Base-by-base conservation (phyloP, 805 yeast genomes). In the Yamadazyma takamatsuzukensis region DNA sequence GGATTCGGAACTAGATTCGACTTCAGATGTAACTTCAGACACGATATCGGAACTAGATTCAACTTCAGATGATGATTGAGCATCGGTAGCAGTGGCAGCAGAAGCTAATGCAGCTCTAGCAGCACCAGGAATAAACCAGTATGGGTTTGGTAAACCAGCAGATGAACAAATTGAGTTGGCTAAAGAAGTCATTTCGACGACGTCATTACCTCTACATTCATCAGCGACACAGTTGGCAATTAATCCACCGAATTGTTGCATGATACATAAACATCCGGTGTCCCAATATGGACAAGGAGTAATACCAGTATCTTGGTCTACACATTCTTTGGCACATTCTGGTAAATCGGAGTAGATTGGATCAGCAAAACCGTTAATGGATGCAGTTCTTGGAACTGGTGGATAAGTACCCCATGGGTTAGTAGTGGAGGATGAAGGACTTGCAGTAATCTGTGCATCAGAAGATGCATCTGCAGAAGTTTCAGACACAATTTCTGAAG, bases 281-380 rank as follows among this genome's bases (percentile, higher is more conserved):
- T 64, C 71, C 68, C 70, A 64, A 52, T 62, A 61, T 27, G 71
- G 71, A 41, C 71, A 64, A 30, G 69, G 68, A 18, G 69, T 61
- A 29, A 48, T 41, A 4, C 56, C 54, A 27, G 68, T 60, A 32
- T 53, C 43, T 25, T 52, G 45, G 30, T 56, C 45, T 9, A 64
- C 69, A 49, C 74, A 70, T 2, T 47, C 42, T 31, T 54, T 36
- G 25, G 74, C 76, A 48, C 75, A 69, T 1, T 45, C 32, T 23
- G 76, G 74, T 14, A 68, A 47, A 5, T 37, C 28, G 19, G 40
- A 48, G 39, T 56, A 56, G 32, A 70, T 61, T 13, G 61, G 62
- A 47, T 70, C 76, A 18, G 74, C 74, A 34, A 70, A 69, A 1
- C 76, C 76, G 40, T 70, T 70, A 36, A 66, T 55, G 25, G 63